phyloP scores from a whole-genome alignment of 148 eudicot species.

The Salicornia ramosissima region DNA sequence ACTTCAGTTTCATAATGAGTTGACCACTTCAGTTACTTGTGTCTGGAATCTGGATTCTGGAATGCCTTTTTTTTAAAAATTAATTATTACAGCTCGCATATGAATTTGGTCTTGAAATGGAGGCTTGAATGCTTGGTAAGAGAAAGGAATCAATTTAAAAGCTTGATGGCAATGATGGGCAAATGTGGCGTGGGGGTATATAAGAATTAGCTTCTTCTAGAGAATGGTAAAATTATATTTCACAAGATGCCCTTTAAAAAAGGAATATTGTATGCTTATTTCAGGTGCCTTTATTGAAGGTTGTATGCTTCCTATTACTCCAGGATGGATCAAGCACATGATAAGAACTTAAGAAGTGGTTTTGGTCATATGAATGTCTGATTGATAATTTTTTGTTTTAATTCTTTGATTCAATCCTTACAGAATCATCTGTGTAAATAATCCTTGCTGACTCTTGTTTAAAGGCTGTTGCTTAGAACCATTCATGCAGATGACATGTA shows the following conservation, averaged over 20 bases:
- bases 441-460: background rate
- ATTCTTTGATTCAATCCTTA: no score
- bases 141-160: background rate
- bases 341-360: background rate
- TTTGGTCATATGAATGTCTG: background rate
- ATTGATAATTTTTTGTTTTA: background rate
- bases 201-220: no score
- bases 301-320: background rate
- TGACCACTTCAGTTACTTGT: background rate
- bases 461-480: background rate
- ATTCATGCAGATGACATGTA: background rate
- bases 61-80: no score
- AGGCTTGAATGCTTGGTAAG: background rate
- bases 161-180: no score
- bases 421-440: no score
- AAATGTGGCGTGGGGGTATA: no score
- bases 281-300: background rate
- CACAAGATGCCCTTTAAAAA: no score
- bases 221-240: no score
- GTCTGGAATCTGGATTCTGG: background rate
- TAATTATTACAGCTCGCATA: no score
- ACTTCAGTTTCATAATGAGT: no score
- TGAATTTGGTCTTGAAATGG: background rate
- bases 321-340: background rate
- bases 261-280: background rate